A percentile compares a stretch with the other conserved stretches of the same genome.
Conservation (phyloP, 495 filamentous ascomycete genomes). For the Penicillium pulvis region DNA sequence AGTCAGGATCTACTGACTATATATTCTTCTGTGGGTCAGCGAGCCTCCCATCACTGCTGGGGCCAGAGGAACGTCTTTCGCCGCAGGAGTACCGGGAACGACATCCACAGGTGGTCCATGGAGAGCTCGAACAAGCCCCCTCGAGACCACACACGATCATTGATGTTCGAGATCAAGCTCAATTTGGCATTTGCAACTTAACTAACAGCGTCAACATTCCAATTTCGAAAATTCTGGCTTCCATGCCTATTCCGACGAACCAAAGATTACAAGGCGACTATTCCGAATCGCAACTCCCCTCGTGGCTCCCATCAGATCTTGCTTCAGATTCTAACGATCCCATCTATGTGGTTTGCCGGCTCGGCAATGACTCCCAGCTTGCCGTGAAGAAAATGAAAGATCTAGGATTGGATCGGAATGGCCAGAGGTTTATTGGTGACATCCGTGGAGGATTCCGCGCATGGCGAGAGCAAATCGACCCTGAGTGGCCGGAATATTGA, state of each 20-base stretch:
- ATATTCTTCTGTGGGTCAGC: slow-evolving; percentile 72
- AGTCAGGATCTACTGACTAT: slow-evolving; percentile 70
- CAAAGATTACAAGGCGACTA: background rate
- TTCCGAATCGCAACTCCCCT: slow-evolving; percentile 19
- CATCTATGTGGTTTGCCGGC: slow-evolving; percentile 80
- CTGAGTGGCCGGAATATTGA: slow-evolving; percentile 66
- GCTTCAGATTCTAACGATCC: slow-evolving; percentile 34
- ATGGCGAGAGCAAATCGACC: slow-evolving; percentile 82
- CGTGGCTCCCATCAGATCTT: slow-evolving; percentile 48
- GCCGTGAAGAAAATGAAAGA: slow-evolving; percentile 72
- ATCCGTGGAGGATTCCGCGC: slow-evolving; percentile 78
- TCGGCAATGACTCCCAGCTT: slow-evolving; percentile 88
- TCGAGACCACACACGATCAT: slow-evolving; percentile 57
- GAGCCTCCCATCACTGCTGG: slow-evolving; percentile 51
- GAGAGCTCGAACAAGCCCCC: background rate
- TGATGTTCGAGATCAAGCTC: slow-evolving; percentile 81
- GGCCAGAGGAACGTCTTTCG: slow-evolving; percentile 62
- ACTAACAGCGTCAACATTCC: slow-evolving; percentile 77
- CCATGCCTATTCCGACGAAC: slow-evolving; percentile 4
- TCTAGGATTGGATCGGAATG: slow-evolving; percentile 57
- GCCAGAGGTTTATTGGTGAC: slow-evolving; percentile 68
- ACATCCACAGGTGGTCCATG: slow-evolving; percentile 16
- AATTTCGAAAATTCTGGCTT: slow-evolving; percentile 58
- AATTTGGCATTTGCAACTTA: slow-evolving; percentile 80
- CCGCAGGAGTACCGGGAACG: slow-evolving; percentile 51